Conservation (phyloP, 306 rosid species). For the Rubus idaeus region DNA sequence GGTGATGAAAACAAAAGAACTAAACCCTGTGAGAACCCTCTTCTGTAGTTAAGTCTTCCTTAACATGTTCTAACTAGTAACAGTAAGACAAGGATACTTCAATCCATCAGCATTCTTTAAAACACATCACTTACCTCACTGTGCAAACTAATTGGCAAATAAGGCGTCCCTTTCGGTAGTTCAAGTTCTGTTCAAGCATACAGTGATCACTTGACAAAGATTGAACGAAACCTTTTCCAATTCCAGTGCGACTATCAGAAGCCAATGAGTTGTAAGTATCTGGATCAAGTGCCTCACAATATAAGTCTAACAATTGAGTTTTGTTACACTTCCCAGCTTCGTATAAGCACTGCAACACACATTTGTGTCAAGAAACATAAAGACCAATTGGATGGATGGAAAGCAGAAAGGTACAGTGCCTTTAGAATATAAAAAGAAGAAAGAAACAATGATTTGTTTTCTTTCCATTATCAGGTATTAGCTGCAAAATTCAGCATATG, state of each 20-base stretch:
- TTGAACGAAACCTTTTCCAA: slow-evolving; percentile 38
- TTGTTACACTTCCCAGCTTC: slow-evolving; percentile 73
- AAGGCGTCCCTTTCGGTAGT: slow-evolving; percentile 41
- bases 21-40: not conserved
- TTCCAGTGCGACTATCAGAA: slow-evolving; percentile 36
- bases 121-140: slow-evolving; percentile 57
- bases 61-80: not conserved
- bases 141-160: slow-evolving; percentile 54
- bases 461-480: not conserved
- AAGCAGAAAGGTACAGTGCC: not conserved
- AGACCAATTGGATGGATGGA: slow-evolving; percentile 20
- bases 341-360: slow-evolving; percentile 69
- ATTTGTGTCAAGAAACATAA: slow-evolving; percentile 24
- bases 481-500: not conserved
- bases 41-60: not conserved
- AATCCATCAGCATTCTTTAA: slow-evolving; percentile 9
- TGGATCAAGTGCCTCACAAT: slow-evolving; percentile 75
- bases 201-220: slow-evolving; percentile 42
- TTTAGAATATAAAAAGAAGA: not conserved
- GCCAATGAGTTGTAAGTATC: slow-evolving; percentile 42
- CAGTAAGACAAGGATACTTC: slow-evolving; percentile 2
- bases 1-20: not conserved
- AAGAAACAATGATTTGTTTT: not conserved
- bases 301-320: slow-evolving; percentile 68
- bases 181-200: slow-evolving; percentile 39